A percentile compares a stretch with the other conserved stretches of the same genome.
Evolutionary conservation across 2,329 filamentous ascomycete species (phyloP).

Genomic region (Phoma sp.): DNA sequence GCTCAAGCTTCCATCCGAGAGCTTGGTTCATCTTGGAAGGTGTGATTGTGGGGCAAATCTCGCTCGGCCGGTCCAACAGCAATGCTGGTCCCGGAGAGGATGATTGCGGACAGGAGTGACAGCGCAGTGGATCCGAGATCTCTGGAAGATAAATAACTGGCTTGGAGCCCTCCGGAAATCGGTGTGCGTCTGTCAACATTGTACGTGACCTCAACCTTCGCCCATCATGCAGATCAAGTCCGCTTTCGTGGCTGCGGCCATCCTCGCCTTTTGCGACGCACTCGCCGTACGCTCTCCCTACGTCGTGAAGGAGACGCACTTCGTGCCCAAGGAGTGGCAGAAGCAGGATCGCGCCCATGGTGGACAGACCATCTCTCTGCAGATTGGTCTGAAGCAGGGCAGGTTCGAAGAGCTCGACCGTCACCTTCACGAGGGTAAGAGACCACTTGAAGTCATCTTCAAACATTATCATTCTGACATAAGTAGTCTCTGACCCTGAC

Average conservation of each 20-base stretch:
- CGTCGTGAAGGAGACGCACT: slow-evolving; percentile 62
- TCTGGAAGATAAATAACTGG: slow-evolving; percentile 14
- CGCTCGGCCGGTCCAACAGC: slow-evolving; percentile 5
- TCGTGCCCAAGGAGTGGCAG: slow-evolving; percentile 59
- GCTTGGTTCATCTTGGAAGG: slow-evolving; percentile 21
- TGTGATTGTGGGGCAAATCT: slow-evolving; percentile 11
- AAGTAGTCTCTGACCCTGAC: slow-evolving; percentile 47
- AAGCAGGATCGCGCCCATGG: slow-evolving; percentile 55
- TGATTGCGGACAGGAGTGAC: background rate
- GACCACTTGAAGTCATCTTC: background rate
- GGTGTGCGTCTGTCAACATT: slow-evolving; percentile 13
- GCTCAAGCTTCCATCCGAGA: slow-evolving; percentile 15
- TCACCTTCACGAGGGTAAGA: slow-evolving; percentile 59
- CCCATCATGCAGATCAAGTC: slow-evolving; percentile 31
- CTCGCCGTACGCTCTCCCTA: slow-evolving; percentile 53
- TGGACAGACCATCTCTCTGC: slow-evolving; percentile 58
- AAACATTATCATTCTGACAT: background rate
- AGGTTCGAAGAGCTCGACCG: slow-evolving; percentile 62
- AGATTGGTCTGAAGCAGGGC: slow-evolving; percentile 65
- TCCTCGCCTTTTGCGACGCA: slow-evolving; percentile 34
- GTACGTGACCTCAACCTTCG: slow-evolving; percentile 5
- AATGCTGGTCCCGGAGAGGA: slow-evolving; percentile 1
- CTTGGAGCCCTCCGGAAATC: background rate
- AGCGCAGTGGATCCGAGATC: background rate
- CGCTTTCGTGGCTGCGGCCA: slow-evolving; percentile 34